Base-by-base conservation (phyloP, 768 basidiomycete genomes). In the Mycena belliarum region DNA sequence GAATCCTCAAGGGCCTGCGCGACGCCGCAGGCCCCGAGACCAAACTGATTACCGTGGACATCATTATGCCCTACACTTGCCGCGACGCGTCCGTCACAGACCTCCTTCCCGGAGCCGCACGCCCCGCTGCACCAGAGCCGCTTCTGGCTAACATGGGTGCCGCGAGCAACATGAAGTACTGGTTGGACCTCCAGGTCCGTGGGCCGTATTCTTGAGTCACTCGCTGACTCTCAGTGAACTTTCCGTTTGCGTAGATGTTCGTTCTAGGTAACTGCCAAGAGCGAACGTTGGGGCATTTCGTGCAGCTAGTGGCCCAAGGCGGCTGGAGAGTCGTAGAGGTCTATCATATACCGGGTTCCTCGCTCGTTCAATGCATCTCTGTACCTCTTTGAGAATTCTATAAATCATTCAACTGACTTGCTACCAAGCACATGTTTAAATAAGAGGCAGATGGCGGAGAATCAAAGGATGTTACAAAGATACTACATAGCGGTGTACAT, bases 1-100 rank as follows among this genome's bases (percentile, higher is more conserved):
- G 74, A 38, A 81, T 83, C 35, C 67, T 84, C 41, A 64, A 73
- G 28, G 75, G 77, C 24, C 71, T 84, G 7, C 73, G 81, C 14
- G 70, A 72, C 29, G 73, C 73, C 4, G 73, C 73, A 18, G 51
- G 46, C 2, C 45, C 68, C 4, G 23, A 53, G 4, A 73, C 74
- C 16, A 63, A 43, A 25, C 24, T 63, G 23, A 44, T 63, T 20
- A 53, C 55, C 1, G 47, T 63, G 18, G 61, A 63, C 26, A 59
- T 55, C 6, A 63, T 63, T 26, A 18, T 59, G 15, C 57, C 54
- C 2, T 55, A 49, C 50, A 51, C 61, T 2, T 57, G 56, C 29
- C 24, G 3, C 40, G 53, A 55, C 25, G 6, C 35, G 15, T 33
- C 6, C 33, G 14, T 53, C 23, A 50, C 52, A 1, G 40, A 37